Percentiles rank a stretch among this genome's conserved stretches.
These are phyloP conservation scores for Nicotiana rustica DNA, from an alignment of 305 asterid species.

Conservation along the genomic window DNA sequence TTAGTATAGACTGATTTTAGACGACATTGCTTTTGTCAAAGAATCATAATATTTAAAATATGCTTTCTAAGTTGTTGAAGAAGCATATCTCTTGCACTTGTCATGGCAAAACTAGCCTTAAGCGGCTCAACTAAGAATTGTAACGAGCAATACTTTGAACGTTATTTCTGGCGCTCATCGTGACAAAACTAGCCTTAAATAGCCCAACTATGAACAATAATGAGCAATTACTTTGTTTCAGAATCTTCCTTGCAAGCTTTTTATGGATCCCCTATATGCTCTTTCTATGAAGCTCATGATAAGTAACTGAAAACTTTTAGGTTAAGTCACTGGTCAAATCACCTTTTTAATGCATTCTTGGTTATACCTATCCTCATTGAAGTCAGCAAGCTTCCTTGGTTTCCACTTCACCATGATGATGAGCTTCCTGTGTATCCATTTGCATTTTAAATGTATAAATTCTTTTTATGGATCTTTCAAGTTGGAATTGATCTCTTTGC, in stretches of 20 bases:
- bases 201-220: not conserved
- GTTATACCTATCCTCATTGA: not conserved
- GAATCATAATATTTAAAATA: not conserved
- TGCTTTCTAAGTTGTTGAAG: not conserved
- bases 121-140: conserved; percentile 23
- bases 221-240: not conserved
- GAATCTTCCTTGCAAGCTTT: not conserved
- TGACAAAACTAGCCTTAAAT: not conserved
- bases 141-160: not conserved
- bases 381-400: not conserved
- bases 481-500: not conserved
- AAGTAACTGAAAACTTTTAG: conserved; percentile 13
- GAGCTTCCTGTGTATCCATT: conserved; percentile 29
- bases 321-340: not conserved
- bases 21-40: not conserved
- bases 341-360: conserved; percentile 5
- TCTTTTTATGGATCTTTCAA: not conserved
- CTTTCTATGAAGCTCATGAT: not conserved
- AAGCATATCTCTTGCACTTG: not conserved
- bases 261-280: not conserved
- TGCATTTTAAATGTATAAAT: not conserved
- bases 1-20: conserved; percentile 5
- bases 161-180: not conserved
- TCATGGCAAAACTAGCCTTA: conserved; percentile 13
- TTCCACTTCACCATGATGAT: conserved; percentile 18